A percentile compares a stretch with the other conserved stretches of the same genome.
phyloP scores from a whole-genome alignment of 129 eudicot species.

The Flaveria robusta region DNA sequence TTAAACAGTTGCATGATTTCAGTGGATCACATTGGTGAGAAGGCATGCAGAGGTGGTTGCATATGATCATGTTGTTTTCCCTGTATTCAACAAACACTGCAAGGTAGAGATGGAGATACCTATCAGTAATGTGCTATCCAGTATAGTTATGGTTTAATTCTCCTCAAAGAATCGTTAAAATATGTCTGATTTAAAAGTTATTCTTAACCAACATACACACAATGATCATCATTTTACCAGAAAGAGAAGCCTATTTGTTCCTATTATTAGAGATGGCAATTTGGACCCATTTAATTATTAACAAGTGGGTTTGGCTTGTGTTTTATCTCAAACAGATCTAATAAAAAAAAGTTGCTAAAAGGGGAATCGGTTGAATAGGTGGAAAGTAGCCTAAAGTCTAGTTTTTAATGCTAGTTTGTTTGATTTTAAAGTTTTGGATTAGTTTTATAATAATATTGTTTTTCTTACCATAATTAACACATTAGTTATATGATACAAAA shows the following conservation, averaged over 20 bases:
- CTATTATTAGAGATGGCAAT: background rate
- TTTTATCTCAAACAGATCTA: background rate
- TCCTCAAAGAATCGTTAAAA: background rate
- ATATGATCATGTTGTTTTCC: slow-evolving; percentile 45
- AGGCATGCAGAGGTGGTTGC: slow-evolving; percentile 58
- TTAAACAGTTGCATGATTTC: slow-evolving; percentile 30
- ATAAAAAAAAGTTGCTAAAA: background rate
- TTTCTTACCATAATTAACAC: background rate
- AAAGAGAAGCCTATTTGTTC: background rate
- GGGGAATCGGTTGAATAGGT: background rate
- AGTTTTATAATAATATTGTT: background rate
- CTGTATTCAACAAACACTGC: slow-evolving; percentile 53
- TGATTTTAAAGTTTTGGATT: background rate
- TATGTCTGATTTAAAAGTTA: background rate
- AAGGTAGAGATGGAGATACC: slow-evolving; percentile 34
- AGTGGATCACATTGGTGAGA: slow-evolving; percentile 60
- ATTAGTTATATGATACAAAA: slow-evolving; percentile 3
- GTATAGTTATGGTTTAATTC: slow-evolving; percentile 16
- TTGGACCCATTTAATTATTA: background rate
- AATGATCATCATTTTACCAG: background rate
- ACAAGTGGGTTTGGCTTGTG: background rate
- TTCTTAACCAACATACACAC: slow-evolving; percentile 18
- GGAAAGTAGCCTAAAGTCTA: slow-evolving; percentile 1
- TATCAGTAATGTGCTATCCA: slow-evolving; percentile 10
- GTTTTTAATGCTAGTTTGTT: background rate